A percentile compares a stretch with the other conserved stretches of the same genome.
These are phyloP conservation scores for Globisporangium splendens DNA, from an alignment of 352 stramenopile genomes.

Conservation along the genomic window DNA sequence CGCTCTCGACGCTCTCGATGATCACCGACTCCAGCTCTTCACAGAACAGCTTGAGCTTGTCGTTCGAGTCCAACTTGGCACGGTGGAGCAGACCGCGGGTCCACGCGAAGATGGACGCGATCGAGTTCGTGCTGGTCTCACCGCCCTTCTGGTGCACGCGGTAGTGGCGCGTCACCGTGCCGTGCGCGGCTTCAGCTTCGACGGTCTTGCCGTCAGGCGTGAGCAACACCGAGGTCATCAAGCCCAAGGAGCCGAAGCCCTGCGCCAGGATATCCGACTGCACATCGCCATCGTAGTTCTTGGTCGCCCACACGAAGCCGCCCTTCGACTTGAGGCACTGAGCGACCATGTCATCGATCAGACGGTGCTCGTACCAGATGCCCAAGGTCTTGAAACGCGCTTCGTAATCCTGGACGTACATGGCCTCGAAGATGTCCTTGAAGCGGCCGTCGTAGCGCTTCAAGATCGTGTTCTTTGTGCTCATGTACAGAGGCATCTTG, in stretches of 20 bases:
- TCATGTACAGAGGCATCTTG: conserved; percentile 80
- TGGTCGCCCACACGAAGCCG: conserved; percentile 89
- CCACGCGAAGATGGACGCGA: conserved; percentile 89
- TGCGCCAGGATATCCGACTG: conserved; percentile 89
- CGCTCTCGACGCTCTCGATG: conserved; percentile 79
- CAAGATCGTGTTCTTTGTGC: conserved; percentile 91
- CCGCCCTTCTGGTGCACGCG: conserved; percentile 85
- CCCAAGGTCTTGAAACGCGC: conserved; percentile 61
- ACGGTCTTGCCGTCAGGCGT: conserved; percentile 83
- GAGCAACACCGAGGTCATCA: conserved; percentile 88
- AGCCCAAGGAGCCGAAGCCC: conserved; percentile 83
- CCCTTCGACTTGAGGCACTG: conserved; percentile 87
- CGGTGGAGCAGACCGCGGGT: conserved; percentile 80
- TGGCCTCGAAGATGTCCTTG: conserved; percentile 87
- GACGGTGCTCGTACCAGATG: conserved; percentile 82
- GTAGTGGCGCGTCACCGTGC: conserved; percentile 88
- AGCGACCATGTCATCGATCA: conserved; percentile 91
- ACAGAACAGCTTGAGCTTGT: conserved; percentile 66
- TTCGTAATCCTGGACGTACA: conserved; percentile 83
- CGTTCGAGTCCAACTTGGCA: conserved; percentile 83
- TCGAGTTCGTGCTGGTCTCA: conserved; percentile 88
- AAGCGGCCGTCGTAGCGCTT: conserved; percentile 87
- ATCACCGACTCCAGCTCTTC: conserved; percentile 71
- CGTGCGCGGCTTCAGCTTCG: conserved; percentile 86
- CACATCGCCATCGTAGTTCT: conserved; percentile 92